Conservation (phyloP, 352 stramenopile genomes). For the Globisporangium acanthophoron region DNA sequence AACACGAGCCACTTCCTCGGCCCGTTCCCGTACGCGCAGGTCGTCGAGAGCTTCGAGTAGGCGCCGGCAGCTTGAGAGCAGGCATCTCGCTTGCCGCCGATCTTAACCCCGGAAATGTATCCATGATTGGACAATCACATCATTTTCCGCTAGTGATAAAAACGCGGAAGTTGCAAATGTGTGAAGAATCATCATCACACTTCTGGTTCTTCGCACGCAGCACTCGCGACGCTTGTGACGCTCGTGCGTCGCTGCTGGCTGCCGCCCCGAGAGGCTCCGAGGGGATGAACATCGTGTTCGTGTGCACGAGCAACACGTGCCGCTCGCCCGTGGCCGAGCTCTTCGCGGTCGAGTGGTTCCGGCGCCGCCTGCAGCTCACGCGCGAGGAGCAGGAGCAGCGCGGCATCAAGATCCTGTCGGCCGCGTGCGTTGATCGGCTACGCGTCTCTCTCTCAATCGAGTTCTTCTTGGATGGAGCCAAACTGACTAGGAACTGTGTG, state of each 20-base stretch:
- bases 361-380: slow-evolving; percentile 55
- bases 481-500: not conserved
- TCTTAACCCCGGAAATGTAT: not conserved
- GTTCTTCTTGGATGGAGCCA: not conserved
- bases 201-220: no score
- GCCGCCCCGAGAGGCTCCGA: not conserved
- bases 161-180: no score
- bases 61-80: no score
- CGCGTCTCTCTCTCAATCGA: not conserved
- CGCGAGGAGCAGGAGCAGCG: slow-evolving; percentile 65
- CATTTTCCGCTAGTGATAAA: not conserved
- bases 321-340: slow-evolving; percentile 71
- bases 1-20: slow-evolving; percentile 71
- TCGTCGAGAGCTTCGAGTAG: slow-evolving; percentile 40
- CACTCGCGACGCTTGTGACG: no score
- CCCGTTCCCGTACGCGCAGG: slow-evolving; percentile 62
- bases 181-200: not conserved
- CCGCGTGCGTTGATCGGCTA: slow-evolving; percentile 35
- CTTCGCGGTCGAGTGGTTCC: slow-evolving; percentile 78
- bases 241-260: no score
- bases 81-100: no score
- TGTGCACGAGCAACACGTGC: slow-evolving; percentile 85
- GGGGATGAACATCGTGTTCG: slow-evolving; percentile 74
- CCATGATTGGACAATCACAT: no score
- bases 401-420: slow-evolving; percentile 61